Base-by-base conservation (phyloP, 1,139 yeast genomes). In the Taphrina pruni region DNA sequence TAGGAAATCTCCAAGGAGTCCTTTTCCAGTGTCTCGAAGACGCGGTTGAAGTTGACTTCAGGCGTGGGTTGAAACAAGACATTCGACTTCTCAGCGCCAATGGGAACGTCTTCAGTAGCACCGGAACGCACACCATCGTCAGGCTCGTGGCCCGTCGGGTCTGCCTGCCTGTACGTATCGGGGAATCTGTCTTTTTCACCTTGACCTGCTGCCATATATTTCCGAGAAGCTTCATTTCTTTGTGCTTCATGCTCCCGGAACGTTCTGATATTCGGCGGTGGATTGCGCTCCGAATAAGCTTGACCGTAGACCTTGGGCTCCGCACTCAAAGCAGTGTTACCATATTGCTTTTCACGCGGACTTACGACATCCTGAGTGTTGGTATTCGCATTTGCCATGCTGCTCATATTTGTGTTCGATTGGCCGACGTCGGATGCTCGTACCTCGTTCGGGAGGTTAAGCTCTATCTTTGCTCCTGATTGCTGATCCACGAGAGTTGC, bases 21-120 rank as follows among this genome's bases (percentile, higher is more conserved):
- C 36, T 64, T 54, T 17, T 46, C 55, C 20, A 64, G 39, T 7
- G 69, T 65, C 55, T 57, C 65, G 48, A 65, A 58, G 11, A 65
- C 69, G 7, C 57, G 56, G 17, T 65, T 65, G 26, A 65, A 58
- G 45, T 65, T 57, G 58, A 65, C 61, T 12, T 57, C 65, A 12
- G 69, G 69, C 7, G 65, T 65, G 20, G 69, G 69, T 36, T 65
- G 69, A 26, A 65, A 65, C 41, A 65, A 61, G 45, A 65, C 65
- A 20, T 65, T 65, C 6, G 69, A 57, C 45, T 65, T 65, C 35
- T 65, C 65, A 9, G 69, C 65, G 21, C 64, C 65, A 26, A 65
- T 65, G 1, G 69, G 69, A 1, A 65, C 65, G 39, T 65, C 69
- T 32, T 65, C 69, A 6, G 65, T 65, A 12, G 67, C 67, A 12